These are phyloP conservation scores for Fusarium nurragi DNA, from an alignment of 2,329 filamentous ascomycete genomes.

Conservation along the genomic window DNA sequence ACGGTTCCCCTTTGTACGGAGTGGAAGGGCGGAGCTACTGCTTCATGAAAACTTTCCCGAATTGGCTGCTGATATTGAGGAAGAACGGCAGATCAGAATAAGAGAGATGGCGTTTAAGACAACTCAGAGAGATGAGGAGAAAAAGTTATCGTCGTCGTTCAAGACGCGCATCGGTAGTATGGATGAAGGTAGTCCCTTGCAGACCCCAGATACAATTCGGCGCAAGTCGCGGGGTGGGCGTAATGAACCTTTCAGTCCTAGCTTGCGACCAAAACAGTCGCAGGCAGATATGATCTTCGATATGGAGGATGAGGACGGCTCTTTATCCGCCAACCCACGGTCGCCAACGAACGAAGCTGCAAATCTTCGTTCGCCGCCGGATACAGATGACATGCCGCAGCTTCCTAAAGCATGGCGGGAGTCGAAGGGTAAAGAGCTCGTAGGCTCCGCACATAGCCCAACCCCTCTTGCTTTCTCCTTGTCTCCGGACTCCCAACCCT, in stretches of 20 bases:
- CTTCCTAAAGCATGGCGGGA: slow-evolving; percentile 47
- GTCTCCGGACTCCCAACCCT: slow-evolving; percentile 28
- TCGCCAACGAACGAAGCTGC: slow-evolving; percentile 37
- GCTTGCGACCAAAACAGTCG: slow-evolving; percentile 73
- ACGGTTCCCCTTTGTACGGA: slow-evolving; percentile 79
- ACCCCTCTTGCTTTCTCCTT: slow-evolving; percentile 29
- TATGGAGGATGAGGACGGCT: slow-evolving; percentile 82
- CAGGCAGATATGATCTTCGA: slow-evolving; percentile 85
- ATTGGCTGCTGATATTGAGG: slow-evolving; percentile 71
- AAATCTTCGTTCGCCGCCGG: slow-evolving; percentile 35
- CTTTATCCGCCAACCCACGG: slow-evolving; percentile 44
- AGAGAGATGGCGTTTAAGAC: slow-evolving; percentile 78
- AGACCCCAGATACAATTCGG: slow-evolving; percentile 57
- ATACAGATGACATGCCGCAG: slow-evolving; percentile 44
- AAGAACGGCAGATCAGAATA: slow-evolving; percentile 74
- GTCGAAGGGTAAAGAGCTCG: slow-evolving; percentile 42
- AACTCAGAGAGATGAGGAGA: slow-evolving; percentile 72
- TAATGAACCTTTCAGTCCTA: slow-evolving; percentile 72
- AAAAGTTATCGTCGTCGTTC: slow-evolving; percentile 67
- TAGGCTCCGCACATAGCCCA: slow-evolving; percentile 21
- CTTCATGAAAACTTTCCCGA: slow-evolving; percentile 73
- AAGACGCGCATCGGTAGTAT: slow-evolving; percentile 69
- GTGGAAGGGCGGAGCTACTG: slow-evolving; percentile 73
- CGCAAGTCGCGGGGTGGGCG: slow-evolving; percentile 57
- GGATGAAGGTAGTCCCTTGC: slow-evolving; percentile 65